Base-by-base conservation (phyloP, 1,139 yeast genomes). In the Candida mesenterica region DNA sequence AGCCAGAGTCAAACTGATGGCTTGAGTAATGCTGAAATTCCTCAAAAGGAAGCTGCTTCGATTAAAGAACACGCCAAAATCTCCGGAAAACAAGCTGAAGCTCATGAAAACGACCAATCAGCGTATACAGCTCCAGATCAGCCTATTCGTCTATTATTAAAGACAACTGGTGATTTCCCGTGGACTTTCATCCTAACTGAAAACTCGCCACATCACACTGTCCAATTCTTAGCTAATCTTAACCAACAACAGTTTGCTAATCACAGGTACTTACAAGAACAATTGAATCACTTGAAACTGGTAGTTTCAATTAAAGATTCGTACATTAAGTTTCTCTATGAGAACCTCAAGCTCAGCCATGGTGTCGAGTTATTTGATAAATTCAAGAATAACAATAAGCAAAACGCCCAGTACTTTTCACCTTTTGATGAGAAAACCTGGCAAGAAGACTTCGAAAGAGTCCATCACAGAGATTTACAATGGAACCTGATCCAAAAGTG, bases 271-370 rank as follows among this genome's bases (percentile, higher is more conserved):
- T 40, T 58, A 12, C 40, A 40, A 16, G 43, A 44, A 24, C 52
- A 59, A 38, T 40, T 57, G n/a, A 37, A 42, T 2, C 44, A 49
- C 15, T 43, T 69, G 26, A 50, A 57, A 20, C 45, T 43, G 8
- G 36, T 57, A 4, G 42, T 69, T 2, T 40, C 43, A 1, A 47
- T 44, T 4, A 67, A 66, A 40, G 75, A 70, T 37, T 55, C 56
- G 20, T 69, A 63, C 37, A 57, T 54, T 14, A 47, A 48, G 40
- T 67, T 63, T 34, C 48, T 69, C 26, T 45, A 53, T 18, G 71
- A 64, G 37, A 68, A 68, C 48, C 63, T 65, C 44, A 58, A 55
- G 37, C 59, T 62, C 3, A 50, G 65, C 27, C 65, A 66, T 43
- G 72, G 72, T 3, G 49, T 53, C 15, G 66, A 62, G 35, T 49